Conservation (phyloP, 2,329 filamentous ascomycete species). For the Parastagonospora avenae region DNA sequence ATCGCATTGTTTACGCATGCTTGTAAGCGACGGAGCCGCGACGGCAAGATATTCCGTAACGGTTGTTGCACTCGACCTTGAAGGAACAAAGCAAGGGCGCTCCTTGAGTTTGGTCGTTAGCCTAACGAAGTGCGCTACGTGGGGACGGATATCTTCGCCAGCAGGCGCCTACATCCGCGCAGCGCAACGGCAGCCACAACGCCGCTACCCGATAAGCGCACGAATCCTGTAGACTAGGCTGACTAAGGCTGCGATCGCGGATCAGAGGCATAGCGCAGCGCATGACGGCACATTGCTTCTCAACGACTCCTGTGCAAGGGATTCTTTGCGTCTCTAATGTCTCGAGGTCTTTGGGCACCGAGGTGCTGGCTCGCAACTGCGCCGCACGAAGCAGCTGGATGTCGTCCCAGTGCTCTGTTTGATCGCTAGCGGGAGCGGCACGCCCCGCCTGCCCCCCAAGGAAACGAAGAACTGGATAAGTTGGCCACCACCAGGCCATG, state of each 20-base stretch:
- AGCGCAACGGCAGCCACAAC: conserved; percentile 11
- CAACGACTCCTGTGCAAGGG: background rate
- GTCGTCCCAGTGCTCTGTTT: conserved; percentile 25
- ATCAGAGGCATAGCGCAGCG: background rate
- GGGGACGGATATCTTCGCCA: conserved; percentile 8
- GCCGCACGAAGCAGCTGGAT: conserved; percentile 14
- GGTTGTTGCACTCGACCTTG: background rate
- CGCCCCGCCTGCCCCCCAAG: conserved; percentile 26
- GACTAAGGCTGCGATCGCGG: conserved; percentile 10
- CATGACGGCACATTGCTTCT: background rate
- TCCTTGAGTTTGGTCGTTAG: background rate
- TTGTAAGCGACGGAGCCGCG: background rate
- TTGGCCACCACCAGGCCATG: conserved; percentile 3
- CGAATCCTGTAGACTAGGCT: conserved; percentile 12
- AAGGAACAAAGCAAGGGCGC: background rate
- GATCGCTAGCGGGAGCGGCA: conserved; percentile 34
- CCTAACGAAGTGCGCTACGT: background rate
- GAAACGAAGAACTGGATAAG: conserved; percentile 20
- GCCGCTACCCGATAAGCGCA: conserved; percentile 18
- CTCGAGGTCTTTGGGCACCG: background rate
- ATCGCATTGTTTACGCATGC: background rate
- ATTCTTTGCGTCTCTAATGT: background rate
- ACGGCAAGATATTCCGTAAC: background rate
- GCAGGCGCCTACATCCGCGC: conserved; percentile 28
- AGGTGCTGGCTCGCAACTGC: conserved; percentile 4